These are phyloP conservation scores for Neobulgaria alba DNA, from an alignment of 2,329 filamentous ascomycete species.

Conservation along the genomic window DNA sequence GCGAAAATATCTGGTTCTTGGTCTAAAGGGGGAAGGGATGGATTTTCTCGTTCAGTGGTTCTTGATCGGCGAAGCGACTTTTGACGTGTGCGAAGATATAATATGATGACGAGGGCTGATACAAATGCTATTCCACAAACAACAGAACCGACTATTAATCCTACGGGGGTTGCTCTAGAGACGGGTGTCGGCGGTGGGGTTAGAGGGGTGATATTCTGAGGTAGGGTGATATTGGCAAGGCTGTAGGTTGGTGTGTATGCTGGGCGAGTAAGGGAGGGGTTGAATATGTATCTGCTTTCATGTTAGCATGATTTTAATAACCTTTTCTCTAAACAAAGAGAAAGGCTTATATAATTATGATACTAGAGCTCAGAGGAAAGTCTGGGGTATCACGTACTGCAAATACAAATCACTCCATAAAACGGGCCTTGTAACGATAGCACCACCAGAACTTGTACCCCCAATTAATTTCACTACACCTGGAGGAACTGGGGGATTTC, in stretches of 20 bases:
- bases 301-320: too few relatives aligned
- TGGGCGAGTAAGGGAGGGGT: conserved; percentile 15
- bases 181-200: background rate
- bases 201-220: background rate
- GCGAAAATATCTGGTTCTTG: conserved; percentile 5
- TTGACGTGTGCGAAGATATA: conserved; percentile 1
- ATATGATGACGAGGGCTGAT: background rate
- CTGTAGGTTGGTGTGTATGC: conserved; percentile 13
- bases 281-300: conserved; percentile 22
- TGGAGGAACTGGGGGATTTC: conserved; percentile 36
- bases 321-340: too few relatives aligned
- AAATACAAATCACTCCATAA: conserved; percentile 21
- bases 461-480: conserved; percentile 38
- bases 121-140: conserved; percentile 5
- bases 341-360: too few relatives aligned
- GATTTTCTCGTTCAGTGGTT: background rate
- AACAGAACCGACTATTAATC: conserved; percentile 1
- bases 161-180: background rate
- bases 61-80: background rate
- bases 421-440: conserved; percentile 18
- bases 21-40: conserved; percentile 4
- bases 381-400: conserved; percentile 11
- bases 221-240: background rate
- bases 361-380: too few relatives aligned
- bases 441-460: conserved; percentile 32